phyloP scores from a whole-genome alignment of 1,284 basidiomycete species.

The Mrakiaceae sp. region DNA sequence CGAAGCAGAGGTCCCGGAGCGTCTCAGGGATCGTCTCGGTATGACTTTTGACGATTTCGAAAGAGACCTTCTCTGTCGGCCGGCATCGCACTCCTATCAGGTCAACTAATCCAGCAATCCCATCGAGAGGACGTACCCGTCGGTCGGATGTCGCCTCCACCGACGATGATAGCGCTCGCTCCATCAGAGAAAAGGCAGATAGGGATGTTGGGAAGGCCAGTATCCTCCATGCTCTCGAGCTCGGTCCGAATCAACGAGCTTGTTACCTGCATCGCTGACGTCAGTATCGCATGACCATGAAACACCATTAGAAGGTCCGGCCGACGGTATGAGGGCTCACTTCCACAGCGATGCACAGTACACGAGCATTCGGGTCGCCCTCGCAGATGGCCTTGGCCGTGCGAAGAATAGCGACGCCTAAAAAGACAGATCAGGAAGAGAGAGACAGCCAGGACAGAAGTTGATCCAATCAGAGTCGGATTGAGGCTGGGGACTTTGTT shows the following conservation, averaged over 20 bases:
- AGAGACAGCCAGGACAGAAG: too few species aligned
- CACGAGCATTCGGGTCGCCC: background rate
- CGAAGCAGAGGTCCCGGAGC: slow-evolving; percentile 19
- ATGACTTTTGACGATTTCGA: slow-evolving; percentile 19
- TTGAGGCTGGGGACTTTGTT: background rate
- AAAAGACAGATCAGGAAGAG: too few species aligned
- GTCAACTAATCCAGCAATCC: too few species aligned
- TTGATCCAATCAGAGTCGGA: background rate
- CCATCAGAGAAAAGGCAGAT: slow-evolving; percentile 22
- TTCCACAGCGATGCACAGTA: background rate
- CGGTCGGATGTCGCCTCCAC: background rate
- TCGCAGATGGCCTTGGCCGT: background rate
- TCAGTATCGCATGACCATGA: background rate
- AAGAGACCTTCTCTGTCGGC: slow-evolving; percentile 17
- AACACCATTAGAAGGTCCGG: background rate
- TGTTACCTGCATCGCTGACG: slow-evolving; percentile 14
- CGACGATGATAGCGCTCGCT: slow-evolving; percentile 21
- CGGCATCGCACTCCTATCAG: too few species aligned
- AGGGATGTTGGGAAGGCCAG: slow-evolving; percentile 19
- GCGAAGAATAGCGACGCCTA: background rate
- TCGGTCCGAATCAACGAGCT: slow-evolving; percentile 19
- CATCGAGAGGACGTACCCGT: too few species aligned
- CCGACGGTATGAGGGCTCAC: background rate
- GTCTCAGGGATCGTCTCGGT: slow-evolving; percentile 20
- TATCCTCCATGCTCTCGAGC: slow-evolving; percentile 17